phyloP scores from a whole-genome alignment of 805 yeast genomes.

The Vanderwaltozyma tropicalis region DNA sequence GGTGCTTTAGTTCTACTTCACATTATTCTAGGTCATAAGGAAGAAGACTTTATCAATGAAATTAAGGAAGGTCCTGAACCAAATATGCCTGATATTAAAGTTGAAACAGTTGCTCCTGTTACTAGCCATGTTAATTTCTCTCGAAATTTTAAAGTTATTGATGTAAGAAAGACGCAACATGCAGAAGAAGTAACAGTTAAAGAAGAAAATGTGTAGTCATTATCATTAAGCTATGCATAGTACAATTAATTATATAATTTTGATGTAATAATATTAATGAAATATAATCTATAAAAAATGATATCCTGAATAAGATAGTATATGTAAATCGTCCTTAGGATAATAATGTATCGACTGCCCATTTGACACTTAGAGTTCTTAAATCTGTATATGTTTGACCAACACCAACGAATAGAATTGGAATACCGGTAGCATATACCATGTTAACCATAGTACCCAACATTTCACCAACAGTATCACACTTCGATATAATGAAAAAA shows the following conservation, averaged over 20 bases:
- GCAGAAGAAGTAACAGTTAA: background rate
- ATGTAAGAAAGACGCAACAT: conserved; percentile 18
- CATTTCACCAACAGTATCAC: conserved; percentile 95
- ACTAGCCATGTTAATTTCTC: conserved; percentile 50
- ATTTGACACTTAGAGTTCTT: conserved; percentile 77
- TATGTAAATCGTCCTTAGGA: conserved; percentile 28
- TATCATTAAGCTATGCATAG: background rate
- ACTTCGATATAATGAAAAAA: conserved; percentile 85
- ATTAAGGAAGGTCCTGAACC: conserved; percentile 66
- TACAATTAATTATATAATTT: too few relatives aligned
- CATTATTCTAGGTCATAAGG: conserved; percentile 44
- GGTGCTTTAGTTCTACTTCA: conserved; percentile 69
- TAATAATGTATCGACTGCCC: conserved; percentile 84
- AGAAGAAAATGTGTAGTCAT: background rate
- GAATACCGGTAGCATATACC: conserved; percentile 94
- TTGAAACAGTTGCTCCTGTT: conserved; percentile 59
- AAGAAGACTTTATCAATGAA: conserved; percentile 15
- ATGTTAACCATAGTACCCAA: conserved; percentile 94
- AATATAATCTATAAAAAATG: too few relatives aligned
- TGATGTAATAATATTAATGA: too few relatives aligned
- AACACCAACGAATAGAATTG: conserved; percentile 89
- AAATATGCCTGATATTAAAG: conserved; percentile 55
- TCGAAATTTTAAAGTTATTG: conserved; percentile 46
- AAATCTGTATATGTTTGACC: conserved; percentile 96
- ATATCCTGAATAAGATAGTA: too few relatives aligned